These are phyloP conservation scores for Trebouxia sp. DNA, from an alignment of 139 green algal genomes.

Conservation along the genomic window DNA sequence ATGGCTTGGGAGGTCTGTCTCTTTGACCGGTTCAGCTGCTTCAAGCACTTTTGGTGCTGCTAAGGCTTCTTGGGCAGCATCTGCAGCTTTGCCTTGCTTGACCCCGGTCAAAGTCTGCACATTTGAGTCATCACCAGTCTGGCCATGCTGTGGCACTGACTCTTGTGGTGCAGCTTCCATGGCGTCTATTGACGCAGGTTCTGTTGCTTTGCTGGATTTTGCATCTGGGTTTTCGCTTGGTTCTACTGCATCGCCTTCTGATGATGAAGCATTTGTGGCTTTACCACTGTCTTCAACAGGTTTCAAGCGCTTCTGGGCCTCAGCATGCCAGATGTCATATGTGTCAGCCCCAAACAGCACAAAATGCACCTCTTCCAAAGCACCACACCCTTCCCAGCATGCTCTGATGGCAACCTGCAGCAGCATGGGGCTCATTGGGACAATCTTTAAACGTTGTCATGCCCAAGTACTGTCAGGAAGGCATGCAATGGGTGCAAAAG, in stretches of 20 bases:
- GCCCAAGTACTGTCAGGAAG: neutral
- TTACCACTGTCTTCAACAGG: neutral
- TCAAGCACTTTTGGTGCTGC: neutral
- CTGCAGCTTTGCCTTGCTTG: neutral
- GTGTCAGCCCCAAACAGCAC: conserved; percentile 59
- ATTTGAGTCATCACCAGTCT: neutral
- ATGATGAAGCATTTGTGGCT: neutral
- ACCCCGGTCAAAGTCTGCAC: conserved; percentile 5
- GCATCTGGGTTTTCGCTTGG: too few species aligned
- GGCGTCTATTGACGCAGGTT: too few species aligned
- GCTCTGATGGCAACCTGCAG: conserved; percentile 48
- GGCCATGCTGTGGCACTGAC: neutral
- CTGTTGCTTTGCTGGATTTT: neutral
- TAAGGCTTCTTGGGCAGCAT: neutral
- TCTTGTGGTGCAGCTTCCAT: neutral
- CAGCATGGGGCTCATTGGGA: too few species aligned
- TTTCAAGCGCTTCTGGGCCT: conserved; percentile 29
- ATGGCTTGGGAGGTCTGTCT: neutral
- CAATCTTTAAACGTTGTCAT: neutral
- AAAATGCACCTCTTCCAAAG: conserved; percentile 71
- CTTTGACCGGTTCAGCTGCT: neutral
- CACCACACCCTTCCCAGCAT: conserved; percentile 44
- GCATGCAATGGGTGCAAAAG: neutral
- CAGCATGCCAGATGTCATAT: conserved; percentile 43
- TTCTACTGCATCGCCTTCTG: too few species aligned